A percentile compares a stretch with the other conserved stretches of the same genome.
phyloP scores from a whole-genome alignment of 2,329 filamentous ascomycete genomes.

The Cladosporium oxysporum region DNA sequence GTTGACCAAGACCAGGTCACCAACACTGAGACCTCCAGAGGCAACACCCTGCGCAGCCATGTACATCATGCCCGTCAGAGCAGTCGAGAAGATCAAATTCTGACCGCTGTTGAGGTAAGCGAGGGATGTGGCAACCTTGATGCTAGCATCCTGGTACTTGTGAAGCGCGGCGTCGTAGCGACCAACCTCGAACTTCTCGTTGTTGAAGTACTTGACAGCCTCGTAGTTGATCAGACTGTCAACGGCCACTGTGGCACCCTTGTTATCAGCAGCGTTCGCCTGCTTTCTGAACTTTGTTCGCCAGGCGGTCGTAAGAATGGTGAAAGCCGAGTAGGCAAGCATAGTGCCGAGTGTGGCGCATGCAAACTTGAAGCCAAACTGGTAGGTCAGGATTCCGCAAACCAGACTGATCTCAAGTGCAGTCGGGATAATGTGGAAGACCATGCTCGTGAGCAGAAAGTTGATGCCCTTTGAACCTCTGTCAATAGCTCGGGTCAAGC shows the following conservation, averaged over 20 bases:
- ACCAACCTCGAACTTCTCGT: slow-evolving; percentile 89
- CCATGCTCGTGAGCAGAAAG: slow-evolving; percentile 95
- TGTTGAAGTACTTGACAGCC: slow-evolving; percentile 99
- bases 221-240: slow-evolving; percentile 99
- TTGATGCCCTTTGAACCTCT: slow-evolving; percentile 98
- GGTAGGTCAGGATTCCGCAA: slow-evolving; percentile 93
- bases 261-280: slow-evolving; percentile 95
- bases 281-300: slow-evolving; percentile 93
- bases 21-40: slow-evolving; percentile 77
- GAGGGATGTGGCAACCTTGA: slow-evolving; percentile 93
- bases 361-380: slow-evolving; percentile 90
- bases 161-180: slow-evolving; percentile 86
- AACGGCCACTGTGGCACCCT: slow-evolving; percentile 89
- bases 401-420: slow-evolving; percentile 93
- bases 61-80: slow-evolving; percentile 97
- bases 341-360: slow-evolving; percentile 88
- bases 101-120: slow-evolving; percentile 93
- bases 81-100: slow-evolving; percentile 94
- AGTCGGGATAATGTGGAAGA: slow-evolving; percentile 94
- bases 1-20: slow-evolving; percentile 97
- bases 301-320: slow-evolving; percentile 95
- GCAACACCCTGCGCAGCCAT: slow-evolving; percentile 89
- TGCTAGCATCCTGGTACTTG: slow-evolving; percentile 88
- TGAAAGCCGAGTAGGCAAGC: slow-evolving; percentile 94
- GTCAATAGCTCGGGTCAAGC: slow-evolving; percentile 90